Base-by-base conservation (phyloP, 2,329 filamentous ascomycete species). In the Diaporthe nobilis region DNA sequence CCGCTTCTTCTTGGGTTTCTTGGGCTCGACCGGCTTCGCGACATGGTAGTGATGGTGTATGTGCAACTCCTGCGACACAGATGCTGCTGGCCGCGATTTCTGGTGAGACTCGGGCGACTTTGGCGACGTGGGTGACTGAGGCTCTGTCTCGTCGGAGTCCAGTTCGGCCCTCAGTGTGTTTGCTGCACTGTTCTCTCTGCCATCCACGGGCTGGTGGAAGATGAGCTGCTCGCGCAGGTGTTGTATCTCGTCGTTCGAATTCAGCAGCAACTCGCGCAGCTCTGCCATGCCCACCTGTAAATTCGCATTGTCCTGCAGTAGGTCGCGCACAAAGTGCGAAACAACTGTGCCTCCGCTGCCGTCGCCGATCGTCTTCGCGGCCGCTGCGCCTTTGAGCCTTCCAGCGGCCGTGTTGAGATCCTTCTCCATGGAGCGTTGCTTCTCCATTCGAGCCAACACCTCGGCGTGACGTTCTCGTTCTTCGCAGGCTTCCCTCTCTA, bases 21-120 rank as follows among this genome's bases (percentile, higher is more conserved):
- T 90, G 22, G 83, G 81, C 75, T 94, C 92, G 28, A 89, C 87
- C 82, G 92, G 92, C 72, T 89, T 85, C 1, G 92, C 86, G 15
- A 93, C 90, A 79, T 98, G 95, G 81, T 98, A 98, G 82, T 98
- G 96, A 80, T 98, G 96, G 81, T 98, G 96, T 61, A 98, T 94
- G 80, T 98, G 96, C 20, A 98, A 86, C 80, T 97, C 94, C 80
- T 94, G 93, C 0, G 93, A 93, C 3, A 90, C 78, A 25, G 83
- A 85, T 44, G 85, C 83, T 39, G 85, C 80, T 15, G 78, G 73
- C 31, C 78, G 78, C 31, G 72, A 47, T 25, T 34, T 75, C 51
- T 75, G 77, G 25, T 65, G 70, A 1, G 39, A 68, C 13, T 17
- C 25, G 3, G 72, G 74, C 73, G 78, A 63, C 76, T 65, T 77